Conservation (phyloP, 441 rosid genomes). For the Codiaeum variegatum region DNA sequence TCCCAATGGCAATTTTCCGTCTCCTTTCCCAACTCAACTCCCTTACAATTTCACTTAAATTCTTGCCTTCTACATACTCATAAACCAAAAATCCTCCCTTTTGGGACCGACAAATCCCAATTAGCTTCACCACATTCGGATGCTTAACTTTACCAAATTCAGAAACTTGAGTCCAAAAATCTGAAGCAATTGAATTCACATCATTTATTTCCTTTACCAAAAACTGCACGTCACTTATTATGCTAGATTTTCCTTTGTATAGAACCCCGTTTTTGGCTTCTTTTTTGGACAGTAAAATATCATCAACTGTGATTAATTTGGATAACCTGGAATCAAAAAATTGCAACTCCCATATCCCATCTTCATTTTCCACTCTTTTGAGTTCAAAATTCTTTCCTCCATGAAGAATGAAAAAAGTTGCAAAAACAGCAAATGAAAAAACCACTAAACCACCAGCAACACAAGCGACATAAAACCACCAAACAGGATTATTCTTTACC, state of each 20-base stretch:
- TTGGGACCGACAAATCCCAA: slow-evolving; percentile 51
- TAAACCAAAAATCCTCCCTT: slow-evolving; percentile 45
- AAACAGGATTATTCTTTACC: slow-evolving; percentile 25
- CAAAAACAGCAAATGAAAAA: slow-evolving; percentile 32
- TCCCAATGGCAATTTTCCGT: slow-evolving; percentile 48
- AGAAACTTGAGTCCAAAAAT: slow-evolving; percentile 31
- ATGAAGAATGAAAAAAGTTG: slow-evolving; percentile 29
- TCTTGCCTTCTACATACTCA: slow-evolving; percentile 52
- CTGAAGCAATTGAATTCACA: slow-evolving; percentile 25
- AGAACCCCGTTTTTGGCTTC: slow-evolving; percentile 37
- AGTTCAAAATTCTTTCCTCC: slow-evolving; percentile 31
- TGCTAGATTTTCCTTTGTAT: slow-evolving; percentile 30
- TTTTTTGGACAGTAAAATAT: slow-evolving; percentile 37
- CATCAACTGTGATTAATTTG: slow-evolving; percentile 37
- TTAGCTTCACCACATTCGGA: slow-evolving; percentile 53
- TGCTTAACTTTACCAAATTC: slow-evolving; percentile 44
- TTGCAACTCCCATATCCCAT: slow-evolving; percentile 67
- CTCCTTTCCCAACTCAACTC: slow-evolving; percentile 61
- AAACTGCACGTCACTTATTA: slow-evolving; percentile 33
- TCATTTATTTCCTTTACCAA: slow-evolving; percentile 44
- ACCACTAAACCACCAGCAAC: slow-evolving; percentile 32
- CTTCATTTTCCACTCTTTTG: slow-evolving; percentile 56
- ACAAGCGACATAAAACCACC: slow-evolving; percentile 50
- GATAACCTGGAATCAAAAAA: slow-evolving; percentile 44
- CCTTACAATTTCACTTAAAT: slow-evolving; percentile 39